A percentile compares a stretch with the other conserved stretches of the same genome.
Conservation (phyloP, 371 early-diverging fungal genomes). For the Apophysomyces variabilis region DNA sequence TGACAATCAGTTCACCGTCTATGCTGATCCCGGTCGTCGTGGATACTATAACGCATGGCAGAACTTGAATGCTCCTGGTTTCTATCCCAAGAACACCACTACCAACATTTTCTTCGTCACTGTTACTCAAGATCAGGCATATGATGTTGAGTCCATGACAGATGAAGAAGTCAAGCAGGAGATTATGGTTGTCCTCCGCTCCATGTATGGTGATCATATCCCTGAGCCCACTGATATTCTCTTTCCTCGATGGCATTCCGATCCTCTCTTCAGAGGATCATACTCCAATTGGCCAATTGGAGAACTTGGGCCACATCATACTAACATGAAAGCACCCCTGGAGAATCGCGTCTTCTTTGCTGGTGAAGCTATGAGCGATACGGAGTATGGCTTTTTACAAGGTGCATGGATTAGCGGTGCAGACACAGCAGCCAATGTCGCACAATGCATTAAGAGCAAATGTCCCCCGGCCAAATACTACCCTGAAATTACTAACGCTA, state of each 20-base stretch:
- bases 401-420: conserved; percentile 52
- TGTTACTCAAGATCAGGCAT: conserved; percentile 35
- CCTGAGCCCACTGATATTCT: conserved; percentile 33
- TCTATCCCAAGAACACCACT: conserved; percentile 26
- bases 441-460: conserved; percentile 30
- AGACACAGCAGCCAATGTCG: conserved; percentile 28
- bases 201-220: conserved; percentile 43
- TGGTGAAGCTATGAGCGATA: conserved; percentile 46
- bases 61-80: conserved; percentile 36
- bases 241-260: conserved; percentile 41
- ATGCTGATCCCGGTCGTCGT: conserved; percentile 43
- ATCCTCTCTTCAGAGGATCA: conserved; percentile 43
- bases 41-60: conserved; percentile 44
- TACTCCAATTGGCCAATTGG: conserved; percentile 56
- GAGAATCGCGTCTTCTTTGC: conserved; percentile 48
- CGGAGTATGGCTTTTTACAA: conserved; percentile 50
- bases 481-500: conserved; percentile 34
- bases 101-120: conserved; percentile 45
- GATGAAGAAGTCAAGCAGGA: conserved; percentile 36
- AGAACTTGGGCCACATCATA: conserved; percentile 45
- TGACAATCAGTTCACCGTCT: conserved; percentile 45
- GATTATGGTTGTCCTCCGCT: conserved; percentile 33
- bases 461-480: conserved; percentile 40
- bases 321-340: conserved; percentile 47
- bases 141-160: conserved; percentile 29